phyloP scores from a whole-genome alignment of 371 early-diverging fungal genomes.

The Mucor lusitanicus region DNA sequence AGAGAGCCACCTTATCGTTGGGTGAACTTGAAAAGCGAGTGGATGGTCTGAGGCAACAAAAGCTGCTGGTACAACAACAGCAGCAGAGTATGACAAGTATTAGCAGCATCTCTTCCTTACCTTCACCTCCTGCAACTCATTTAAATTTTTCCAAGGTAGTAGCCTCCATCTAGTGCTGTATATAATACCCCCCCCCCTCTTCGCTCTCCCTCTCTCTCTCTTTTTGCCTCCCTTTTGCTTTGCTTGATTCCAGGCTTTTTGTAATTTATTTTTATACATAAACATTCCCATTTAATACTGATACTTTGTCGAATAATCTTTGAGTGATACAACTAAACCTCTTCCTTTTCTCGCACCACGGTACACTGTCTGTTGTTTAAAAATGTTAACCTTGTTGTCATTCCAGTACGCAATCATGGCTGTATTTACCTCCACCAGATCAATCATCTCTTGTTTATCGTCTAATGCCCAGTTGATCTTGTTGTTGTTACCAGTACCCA shows the following conservation, averaged over 20 bases:
- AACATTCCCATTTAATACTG: slow-evolving; percentile 66
- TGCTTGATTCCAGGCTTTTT: neutral
- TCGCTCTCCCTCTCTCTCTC: neutral
- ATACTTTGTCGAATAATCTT: slow-evolving; percentile 97
- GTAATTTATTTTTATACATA: slow-evolving; percentile 1
- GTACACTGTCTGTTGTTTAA: slow-evolving; percentile 68
- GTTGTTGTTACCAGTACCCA: slow-evolving; percentile 99
- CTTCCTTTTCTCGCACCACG: slow-evolving; percentile 93
- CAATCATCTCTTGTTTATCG: slow-evolving; percentile 87
- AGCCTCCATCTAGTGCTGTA: neutral
- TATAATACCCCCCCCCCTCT: too few relatives aligned
- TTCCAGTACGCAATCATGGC: neutral
- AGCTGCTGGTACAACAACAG: slow-evolving; percentile 15
- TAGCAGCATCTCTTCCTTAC: neutral
- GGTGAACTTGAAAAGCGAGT: slow-evolving; percentile 42
- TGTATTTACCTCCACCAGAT: slow-evolving; percentile 71
- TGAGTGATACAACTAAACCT: slow-evolving; percentile 94
- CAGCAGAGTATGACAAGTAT: neutral
- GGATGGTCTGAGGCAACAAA: slow-evolving; percentile 34
- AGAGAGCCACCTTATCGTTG: slow-evolving; percentile 27
- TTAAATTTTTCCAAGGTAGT: slow-evolving; percentile 4
- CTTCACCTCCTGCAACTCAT: slow-evolving; percentile 6
- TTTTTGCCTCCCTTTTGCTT: too few relatives aligned
- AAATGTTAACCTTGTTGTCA: neutral
- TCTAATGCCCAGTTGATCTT: slow-evolving; percentile 97